A percentile compares a stretch with the other conserved stretches of the same genome.
phyloP scores from a whole-genome alignment of 108 stramenopile genomes.

The Skeletonema marinoi region DNA sequence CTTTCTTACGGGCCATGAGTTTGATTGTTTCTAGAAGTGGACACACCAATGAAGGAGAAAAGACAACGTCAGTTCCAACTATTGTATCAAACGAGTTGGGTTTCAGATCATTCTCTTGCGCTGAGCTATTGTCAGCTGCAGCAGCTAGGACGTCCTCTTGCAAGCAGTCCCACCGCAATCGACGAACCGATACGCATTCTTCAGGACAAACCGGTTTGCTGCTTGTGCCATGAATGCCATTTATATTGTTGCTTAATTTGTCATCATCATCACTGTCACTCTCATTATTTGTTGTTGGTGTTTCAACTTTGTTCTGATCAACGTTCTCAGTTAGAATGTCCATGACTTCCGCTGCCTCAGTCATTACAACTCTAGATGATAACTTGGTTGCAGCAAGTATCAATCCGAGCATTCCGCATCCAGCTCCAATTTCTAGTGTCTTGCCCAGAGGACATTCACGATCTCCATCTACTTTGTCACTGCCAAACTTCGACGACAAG shows the following conservation, averaged over 20 bases:
- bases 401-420: slow-evolving; percentile 66
- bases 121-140: background rate
- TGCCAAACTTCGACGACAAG: slow-evolving; percentile 26
- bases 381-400: slow-evolving; percentile 36
- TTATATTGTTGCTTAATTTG: background rate
- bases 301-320: background rate
- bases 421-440: slow-evolving; percentile 63
- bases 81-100: slow-evolving; percentile 71
- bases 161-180: slow-evolving; percentile 61
- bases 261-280: background rate
- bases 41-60: slow-evolving; percentile 59
- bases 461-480: background rate
- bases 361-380: slow-evolving; percentile 55
- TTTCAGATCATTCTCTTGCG: slow-evolving; percentile 18
- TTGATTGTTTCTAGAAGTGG: slow-evolving; percentile 63
- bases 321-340: slow-evolving; percentile 55
- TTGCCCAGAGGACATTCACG: slow-evolving; percentile 21
- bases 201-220: slow-evolving; percentile 10
- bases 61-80: slow-evolving; percentile 79
- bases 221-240: slow-evolving; percentile 16
- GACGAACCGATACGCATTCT: slow-evolving; percentile 24
- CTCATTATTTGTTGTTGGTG: slow-evolving; percentile 7
- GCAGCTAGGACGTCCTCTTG: slow-evolving; percentile 47
- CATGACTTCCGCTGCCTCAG: slow-evolving; percentile 64
- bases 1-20: slow-evolving; percentile 41